A percentile compares a stretch with the other conserved stretches of the same genome.
These are phyloP conservation scores for Spizellomyces punctatus DNA, from an alignment of 192 early-diverging fungal genomes.

Conservation along the genomic window DNA sequence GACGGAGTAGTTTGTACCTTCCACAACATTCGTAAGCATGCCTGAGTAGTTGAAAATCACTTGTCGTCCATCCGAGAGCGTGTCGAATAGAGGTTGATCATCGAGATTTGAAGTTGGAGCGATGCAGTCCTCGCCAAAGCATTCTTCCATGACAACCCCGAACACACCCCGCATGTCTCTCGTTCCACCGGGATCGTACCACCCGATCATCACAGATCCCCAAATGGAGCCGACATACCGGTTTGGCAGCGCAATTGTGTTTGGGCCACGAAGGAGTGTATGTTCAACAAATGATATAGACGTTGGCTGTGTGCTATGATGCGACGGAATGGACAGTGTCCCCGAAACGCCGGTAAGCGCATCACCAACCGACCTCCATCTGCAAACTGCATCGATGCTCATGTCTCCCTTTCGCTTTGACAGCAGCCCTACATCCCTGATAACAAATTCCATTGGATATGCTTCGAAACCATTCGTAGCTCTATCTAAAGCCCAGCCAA, in stretches of 20 bases:
- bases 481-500: slow-evolving; percentile 24
- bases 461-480: slow-evolving; percentile 7
- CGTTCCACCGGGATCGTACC: slow-evolving; percentile 19
- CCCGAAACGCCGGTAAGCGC: slow-evolving; percentile 24
- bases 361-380: slow-evolving; percentile 28
- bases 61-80: not conserved
- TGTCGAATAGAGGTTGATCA: not conserved
- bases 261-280: slow-evolving; percentile 6
- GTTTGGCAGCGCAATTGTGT: slow-evolving; percentile 29
- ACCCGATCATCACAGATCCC: slow-evolving; percentile 21
- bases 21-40: slow-evolving; percentile 12
- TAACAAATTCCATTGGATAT: slow-evolving; percentile 30
- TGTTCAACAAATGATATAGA: slow-evolving; percentile 6
- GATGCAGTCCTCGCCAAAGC: slow-evolving; percentile 10
- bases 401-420: not conserved
- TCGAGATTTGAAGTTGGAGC: not conserved
- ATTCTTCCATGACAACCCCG: slow-evolving; percentile 29
- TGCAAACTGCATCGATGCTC: slow-evolving; percentile 17
- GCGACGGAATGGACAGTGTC: not conserved
- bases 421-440: slow-evolving; percentile 9
- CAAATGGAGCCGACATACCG: slow-evolving; percentile 7
- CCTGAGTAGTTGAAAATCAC: slow-evolving; percentile 1
- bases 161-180: slow-evolving; percentile 8
- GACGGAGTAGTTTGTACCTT: not conserved
- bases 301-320: not conserved